phyloP scores from a whole-genome alignment of 2,329 filamentous ascomycete species.

The Nothomitra cinnamomea region DNA sequence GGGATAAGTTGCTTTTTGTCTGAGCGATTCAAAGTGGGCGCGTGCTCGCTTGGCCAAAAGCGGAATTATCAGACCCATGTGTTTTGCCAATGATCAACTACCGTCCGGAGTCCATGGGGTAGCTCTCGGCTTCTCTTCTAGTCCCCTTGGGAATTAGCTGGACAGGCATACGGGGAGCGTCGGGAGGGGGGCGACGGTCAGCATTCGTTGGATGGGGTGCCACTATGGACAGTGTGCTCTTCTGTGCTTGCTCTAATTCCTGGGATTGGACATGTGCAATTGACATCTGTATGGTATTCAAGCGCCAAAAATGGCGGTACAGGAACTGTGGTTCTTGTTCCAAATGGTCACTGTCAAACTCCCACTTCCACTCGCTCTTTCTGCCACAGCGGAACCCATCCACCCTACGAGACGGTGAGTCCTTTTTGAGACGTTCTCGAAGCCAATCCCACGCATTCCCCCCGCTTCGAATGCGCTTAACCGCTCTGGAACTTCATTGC shows the following conservation, averaged over 20 bases:
- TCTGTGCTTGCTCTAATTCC: too few species aligned
- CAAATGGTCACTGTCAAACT: too few species aligned
- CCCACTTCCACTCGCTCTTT: too few species aligned
- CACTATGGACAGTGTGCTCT: too few species aligned
- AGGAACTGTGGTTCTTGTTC: too few species aligned
- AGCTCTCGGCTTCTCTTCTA: not conserved
- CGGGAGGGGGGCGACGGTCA: too few species aligned
- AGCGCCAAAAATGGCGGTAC: too few species aligned
- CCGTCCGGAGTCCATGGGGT: not conserved
- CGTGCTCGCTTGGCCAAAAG: not conserved
- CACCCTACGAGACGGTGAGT: not conserved
- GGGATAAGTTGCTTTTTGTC: not conserved
- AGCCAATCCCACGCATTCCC: not conserved
- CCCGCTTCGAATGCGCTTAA: not conserved
- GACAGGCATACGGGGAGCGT: not conserved
- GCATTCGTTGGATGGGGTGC: too few species aligned
- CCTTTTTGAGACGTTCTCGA: not conserved
- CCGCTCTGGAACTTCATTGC: conserved; percentile 1
- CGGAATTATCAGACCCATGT: not conserved
- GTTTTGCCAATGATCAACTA: not conserved
- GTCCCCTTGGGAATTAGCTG: not conserved
- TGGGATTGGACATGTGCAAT: too few species aligned
- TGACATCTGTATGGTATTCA: too few species aligned
- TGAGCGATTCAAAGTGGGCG: not conserved
- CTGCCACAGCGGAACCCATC: not conserved